Evolutionary conservation across 805 yeast species (phyloP), one percentile per base, ranked within the genome.

Genomic region (Teunomyces atbi): DNA sequence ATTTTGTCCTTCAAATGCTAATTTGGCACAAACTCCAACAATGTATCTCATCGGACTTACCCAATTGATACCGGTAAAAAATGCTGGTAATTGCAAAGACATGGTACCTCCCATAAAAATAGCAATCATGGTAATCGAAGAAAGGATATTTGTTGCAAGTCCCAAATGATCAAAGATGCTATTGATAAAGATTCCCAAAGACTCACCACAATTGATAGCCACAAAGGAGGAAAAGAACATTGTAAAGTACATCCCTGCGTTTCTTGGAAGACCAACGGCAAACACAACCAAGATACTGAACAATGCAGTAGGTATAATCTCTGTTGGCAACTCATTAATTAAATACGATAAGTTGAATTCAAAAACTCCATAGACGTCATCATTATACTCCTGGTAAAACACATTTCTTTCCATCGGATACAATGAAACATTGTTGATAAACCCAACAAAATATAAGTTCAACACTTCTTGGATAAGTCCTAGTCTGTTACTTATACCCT

Each of bases 71-170:
- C 58, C 65, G 35, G 46, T 45, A 48, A 61, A 59, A 20, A 61
- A 58, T 12, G 40, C 41, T 3, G 65, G 65, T 63, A 61, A 57
- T 16, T 61, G 60, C 44, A 61, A 51, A 19, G 65, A 60, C 66
- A 61, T 61, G 20, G 66, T 61, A 3, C 66, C 66, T 5, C 61
- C 65, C 66, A 61, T 61, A 47, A 61, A 61, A 13, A 59, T 48
- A 1, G 60, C 65, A 21, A 61, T 42, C 26, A 54, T 49, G 33
- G 60, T 51, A 6, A 55, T n/a, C 34, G 47, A 54, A 1, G 55
- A 37, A 42, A 61, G 49, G 6, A 61, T 47, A 40, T 55, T 61
- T 4, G 62, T 57, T 12, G 55, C 64, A 26, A 61, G 50, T 4
- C 65, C 64, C 54, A 59, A 46, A 46, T 61, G 64, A 28, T 48